Evolutionary conservation across 805 yeast species (phyloP).

Genomic region (Candida insectorum): DNA sequence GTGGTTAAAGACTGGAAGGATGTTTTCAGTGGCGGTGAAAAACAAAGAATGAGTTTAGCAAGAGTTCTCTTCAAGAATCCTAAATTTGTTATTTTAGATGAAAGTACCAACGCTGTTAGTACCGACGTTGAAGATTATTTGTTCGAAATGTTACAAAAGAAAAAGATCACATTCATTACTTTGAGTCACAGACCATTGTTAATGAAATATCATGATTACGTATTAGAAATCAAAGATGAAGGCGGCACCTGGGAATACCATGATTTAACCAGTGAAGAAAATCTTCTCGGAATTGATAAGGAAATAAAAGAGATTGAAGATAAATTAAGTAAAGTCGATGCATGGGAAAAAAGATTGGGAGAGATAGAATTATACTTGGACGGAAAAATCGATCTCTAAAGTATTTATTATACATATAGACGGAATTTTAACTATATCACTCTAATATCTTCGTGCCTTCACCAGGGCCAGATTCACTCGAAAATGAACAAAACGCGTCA

Average conservation of each 20-base stretch:
- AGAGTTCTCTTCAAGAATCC: constrained; percentile 79
- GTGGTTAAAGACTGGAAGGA: constrained; percentile 77
- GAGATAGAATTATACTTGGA: constrained; percentile 54
- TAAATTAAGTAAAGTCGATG: constrained; percentile 56
- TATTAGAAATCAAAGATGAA: constrained; percentile 61
- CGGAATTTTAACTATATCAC: too few species aligned
- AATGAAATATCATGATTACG: constrained; percentile 78
- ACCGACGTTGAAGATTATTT: constrained; percentile 86
- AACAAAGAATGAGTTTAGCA: constrained; percentile 87
- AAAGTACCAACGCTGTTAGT: constrained; percentile 90
- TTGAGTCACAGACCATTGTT: constrained; percentile 80
- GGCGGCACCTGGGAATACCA: constrained; percentile 55
- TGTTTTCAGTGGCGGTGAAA: constrained; percentile 94
- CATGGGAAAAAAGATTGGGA: constrained; percentile 56
- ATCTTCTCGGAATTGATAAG: constrained; percentile 63
- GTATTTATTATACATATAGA: not conserved
- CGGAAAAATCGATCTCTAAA: constrained; percentile 22
- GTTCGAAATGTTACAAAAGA: constrained; percentile 68
- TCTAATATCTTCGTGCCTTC: too few species aligned
- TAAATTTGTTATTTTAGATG: constrained; percentile 80
- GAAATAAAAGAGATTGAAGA: constrained; percentile 67
- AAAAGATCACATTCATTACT: constrained; percentile 74
- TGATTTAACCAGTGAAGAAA: constrained; percentile 62
- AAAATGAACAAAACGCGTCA: constrained; percentile 5
- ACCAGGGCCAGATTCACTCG: too few species aligned